Percentiles rank a stretch among this genome's conserved stretches.
Conservation (phyloP, 179 eudicot species). For the Silene noctiflora region DNA sequence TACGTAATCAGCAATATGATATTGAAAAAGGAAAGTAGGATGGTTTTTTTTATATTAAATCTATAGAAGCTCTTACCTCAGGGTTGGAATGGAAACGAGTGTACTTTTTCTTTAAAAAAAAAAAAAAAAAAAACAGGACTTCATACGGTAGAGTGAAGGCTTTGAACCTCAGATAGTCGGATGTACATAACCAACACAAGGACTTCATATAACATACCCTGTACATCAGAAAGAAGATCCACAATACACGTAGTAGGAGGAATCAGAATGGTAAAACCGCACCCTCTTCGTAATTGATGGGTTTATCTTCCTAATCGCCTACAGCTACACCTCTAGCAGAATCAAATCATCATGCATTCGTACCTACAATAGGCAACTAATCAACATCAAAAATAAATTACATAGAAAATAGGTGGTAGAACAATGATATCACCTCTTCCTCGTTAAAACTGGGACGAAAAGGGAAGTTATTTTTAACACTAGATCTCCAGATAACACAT, state of each 20-base stretch:
- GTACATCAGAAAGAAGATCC: not conserved
- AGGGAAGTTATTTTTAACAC: no score
- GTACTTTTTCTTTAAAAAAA: no score
- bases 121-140: no score
- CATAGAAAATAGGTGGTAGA: not conserved
- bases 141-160: not conserved
- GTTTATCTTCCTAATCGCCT: not conserved
- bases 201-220: not conserved
- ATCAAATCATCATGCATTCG: conserved; percentile 9
- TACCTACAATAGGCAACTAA: not conserved
- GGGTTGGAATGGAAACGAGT: no score
- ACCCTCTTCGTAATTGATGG: not conserved
- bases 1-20: no score
- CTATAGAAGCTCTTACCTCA: no score
- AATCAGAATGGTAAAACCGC: not conserved
- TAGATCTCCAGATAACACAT: no score
- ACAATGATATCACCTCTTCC: not conserved
- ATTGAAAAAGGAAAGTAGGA: no score
- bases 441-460: not conserved
- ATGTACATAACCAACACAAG: not conserved
- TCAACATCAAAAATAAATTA: not conserved
- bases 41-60: no score
- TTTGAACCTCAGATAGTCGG: not conserved
- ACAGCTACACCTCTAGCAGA: conserved; percentile 1
- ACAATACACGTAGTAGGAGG: not conserved